Evolutionary conservation across 371 early-diverging fungal genomes (phyloP).

Genomic region (Ordospora pajunii): DNA sequence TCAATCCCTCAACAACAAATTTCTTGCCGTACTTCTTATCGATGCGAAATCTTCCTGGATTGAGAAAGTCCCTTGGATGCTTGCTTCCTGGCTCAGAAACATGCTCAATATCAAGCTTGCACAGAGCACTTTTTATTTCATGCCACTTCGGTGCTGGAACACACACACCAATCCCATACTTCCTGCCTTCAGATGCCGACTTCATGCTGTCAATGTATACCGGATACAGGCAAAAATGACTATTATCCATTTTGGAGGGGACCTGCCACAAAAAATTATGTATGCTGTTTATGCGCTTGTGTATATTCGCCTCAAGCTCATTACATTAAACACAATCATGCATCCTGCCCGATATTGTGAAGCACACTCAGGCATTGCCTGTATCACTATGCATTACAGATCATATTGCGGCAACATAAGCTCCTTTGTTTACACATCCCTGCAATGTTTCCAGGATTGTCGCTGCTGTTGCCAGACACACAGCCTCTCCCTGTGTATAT

Average conservation of each 20-base stretch:
- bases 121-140: slow-evolving; percentile 43
- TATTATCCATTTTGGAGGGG: slow-evolving; percentile 6
- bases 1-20: slow-evolving; percentile 21
- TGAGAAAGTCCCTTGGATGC: slow-evolving; percentile 41
- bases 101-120: slow-evolving; percentile 28
- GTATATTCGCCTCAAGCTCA: too few relatives aligned
- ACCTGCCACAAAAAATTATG: background rate
- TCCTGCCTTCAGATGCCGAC: slow-evolving; percentile 31
- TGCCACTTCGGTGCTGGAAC: slow-evolving; percentile 7
- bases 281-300: background rate
- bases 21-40: slow-evolving; percentile 37
- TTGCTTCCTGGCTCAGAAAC: slow-evolving; percentile 24
- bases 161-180: slow-evolving; percentile 29
- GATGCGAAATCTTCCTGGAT: slow-evolving; percentile 38
- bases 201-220: slow-evolving; percentile 35
- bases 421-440: slow-evolving; percentile 5
- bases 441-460: background rate
- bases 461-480: background rate
- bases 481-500: background rate
- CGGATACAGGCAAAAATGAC: slow-evolving; percentile 47
- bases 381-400: too few relatives aligned
- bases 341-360: too few relatives aligned
- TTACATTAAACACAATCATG: too few relatives aligned
- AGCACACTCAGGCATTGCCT: too few relatives aligned
- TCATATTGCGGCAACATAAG: background rate